Evolutionary conservation across 2,329 filamentous ascomycete species (phyloP).

Genomic region (Claviceps sorghi): DNA sequence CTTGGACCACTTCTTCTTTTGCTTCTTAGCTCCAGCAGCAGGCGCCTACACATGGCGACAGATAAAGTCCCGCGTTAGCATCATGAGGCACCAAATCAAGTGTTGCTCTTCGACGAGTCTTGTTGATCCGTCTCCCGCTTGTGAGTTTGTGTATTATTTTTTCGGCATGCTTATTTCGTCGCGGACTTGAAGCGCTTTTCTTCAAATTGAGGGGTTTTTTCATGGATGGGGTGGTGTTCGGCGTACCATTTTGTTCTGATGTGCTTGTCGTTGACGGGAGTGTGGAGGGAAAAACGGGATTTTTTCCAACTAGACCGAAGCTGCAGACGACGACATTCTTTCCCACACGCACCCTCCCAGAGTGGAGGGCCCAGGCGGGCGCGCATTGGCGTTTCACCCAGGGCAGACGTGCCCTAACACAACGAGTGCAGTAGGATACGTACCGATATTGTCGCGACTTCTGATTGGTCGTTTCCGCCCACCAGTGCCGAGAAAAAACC

Average conservation of each 20-base stretch:
- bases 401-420: constrained; percentile 29
- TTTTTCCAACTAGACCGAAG: constrained; percentile 14
- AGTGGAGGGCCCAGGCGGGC: constrained; percentile 4
- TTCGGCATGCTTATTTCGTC: neutral
- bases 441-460: constrained; percentile 12
- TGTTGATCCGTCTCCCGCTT: neutral
- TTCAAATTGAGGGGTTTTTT: neutral
- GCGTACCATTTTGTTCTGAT: constrained; percentile 31
- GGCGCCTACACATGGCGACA: constrained; percentile 20
- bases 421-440: constrained; percentile 15
- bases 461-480: constrained; percentile 23
- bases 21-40: constrained; percentile 34
- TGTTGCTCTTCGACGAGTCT: neutral
- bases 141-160: neutral
- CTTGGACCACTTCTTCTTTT: constrained; percentile 39
- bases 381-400: constrained; percentile 11
- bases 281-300: constrained; percentile 21
- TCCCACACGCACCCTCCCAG: neutral
- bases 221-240: constrained; percentile 3
- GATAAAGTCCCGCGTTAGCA: constrained; percentile 3
- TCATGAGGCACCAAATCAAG: constrained; percentile 13
- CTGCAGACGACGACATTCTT: constrained; percentile 12
- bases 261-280: constrained; percentile 24
- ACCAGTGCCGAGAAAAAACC: constrained; percentile 19
- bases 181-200: neutral